A percentile compares a stretch with the other conserved stretches of the same genome.
phyloP scores from a whole-genome alignment of 257 asterid species.

The Haberlea rhodopensis region DNA sequence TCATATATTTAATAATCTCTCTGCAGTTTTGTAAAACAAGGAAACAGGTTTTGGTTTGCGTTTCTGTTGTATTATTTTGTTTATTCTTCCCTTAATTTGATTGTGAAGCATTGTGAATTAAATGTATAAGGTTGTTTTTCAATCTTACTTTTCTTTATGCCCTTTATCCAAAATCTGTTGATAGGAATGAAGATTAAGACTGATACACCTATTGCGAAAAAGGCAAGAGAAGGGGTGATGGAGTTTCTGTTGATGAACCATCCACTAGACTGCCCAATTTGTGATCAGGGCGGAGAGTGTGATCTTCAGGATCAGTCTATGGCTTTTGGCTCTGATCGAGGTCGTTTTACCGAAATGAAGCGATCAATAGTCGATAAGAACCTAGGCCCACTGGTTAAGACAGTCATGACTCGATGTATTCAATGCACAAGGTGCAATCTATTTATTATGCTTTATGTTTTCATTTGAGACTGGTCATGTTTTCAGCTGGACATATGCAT shows the following conservation, averaged over 20 bases:
- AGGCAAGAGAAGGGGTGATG: slow-evolving; percentile 99
- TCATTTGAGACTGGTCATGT: not conserved
- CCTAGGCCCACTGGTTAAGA: slow-evolving; percentile 93
- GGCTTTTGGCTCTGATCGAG: slow-evolving; percentile 98
- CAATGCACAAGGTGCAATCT: slow-evolving; percentile 73
- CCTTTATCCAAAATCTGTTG: slow-evolving; percentile 13
- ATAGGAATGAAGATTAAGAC: slow-evolving; percentile 97
- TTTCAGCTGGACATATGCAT: slow-evolving; percentile 5
- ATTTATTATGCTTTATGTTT: slow-evolving; percentile 11
- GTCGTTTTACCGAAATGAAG: slow-evolving; percentile 89
- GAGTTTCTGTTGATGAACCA: slow-evolving; percentile 96
- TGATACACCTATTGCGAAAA: slow-evolving; percentile 87
- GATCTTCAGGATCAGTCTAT: slow-evolving; percentile 97
- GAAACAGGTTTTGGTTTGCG: not conserved
- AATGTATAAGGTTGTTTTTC: not conserved
- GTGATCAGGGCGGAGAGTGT: slow-evolving; percentile 99
- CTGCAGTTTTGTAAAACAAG: not conserved
- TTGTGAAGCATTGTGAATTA: slow-evolving; percentile 11
- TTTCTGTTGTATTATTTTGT: not conserved
- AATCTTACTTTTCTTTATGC: not conserved
- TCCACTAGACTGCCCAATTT: slow-evolving; percentile 95
- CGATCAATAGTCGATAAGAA: slow-evolving; percentile 97
- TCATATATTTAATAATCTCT: not conserved
- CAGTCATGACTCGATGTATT: slow-evolving; percentile 95
- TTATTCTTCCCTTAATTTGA: not conserved